A percentile compares a stretch with the other conserved stretches of the same genome.
phyloP scores from a whole-genome alignment of 2,329 filamentous ascomycete species.

The Penicillium aurantiogriseum region DNA sequence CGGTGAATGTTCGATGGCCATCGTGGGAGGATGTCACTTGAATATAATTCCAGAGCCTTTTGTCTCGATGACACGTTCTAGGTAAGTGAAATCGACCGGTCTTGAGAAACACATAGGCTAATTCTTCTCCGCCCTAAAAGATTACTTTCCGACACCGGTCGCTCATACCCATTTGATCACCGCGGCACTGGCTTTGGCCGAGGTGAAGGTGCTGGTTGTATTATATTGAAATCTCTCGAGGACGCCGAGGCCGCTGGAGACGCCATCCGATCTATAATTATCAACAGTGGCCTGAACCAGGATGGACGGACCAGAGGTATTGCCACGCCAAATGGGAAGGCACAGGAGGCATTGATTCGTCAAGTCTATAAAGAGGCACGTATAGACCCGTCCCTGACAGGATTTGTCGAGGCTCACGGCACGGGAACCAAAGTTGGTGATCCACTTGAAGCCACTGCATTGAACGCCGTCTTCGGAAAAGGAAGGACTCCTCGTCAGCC shows the following conservation, averaged over 20 bases:
- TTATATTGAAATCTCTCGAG: constrained; percentile 26
- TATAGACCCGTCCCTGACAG: constrained; percentile 30
- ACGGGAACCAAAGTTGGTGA: constrained; percentile 43
- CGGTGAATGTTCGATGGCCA: constrained; percentile 25
- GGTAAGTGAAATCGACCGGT: constrained; percentile 9
- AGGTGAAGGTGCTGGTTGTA: constrained; percentile 37
- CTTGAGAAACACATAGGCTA: not conserved
- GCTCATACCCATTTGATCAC: constrained; percentile 28
- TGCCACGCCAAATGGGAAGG: constrained; percentile 27
- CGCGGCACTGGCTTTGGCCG: constrained; percentile 31
- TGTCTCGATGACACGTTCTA: constrained; percentile 23
- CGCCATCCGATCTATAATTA: constrained; percentile 21
- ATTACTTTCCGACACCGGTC: constrained; percentile 26
- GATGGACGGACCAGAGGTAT: constrained; percentile 28
- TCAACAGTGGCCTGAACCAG: constrained; percentile 24
- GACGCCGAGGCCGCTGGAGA: constrained; percentile 29
- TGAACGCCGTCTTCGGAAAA: constrained; percentile 24
- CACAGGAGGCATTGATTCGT: constrained; percentile 42
- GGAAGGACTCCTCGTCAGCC: constrained; percentile 21
- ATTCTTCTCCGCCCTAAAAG: constrained; percentile 2
- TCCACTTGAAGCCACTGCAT: constrained; percentile 29
- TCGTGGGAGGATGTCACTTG: constrained; percentile 30
- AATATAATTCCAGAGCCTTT: constrained; percentile 27
- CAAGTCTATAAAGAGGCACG: constrained; percentile 39
- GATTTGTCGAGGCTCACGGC: constrained; percentile 46